Evolutionary conservation across 202 grass and related monocot species (phyloP).

Genomic region (Panicum hallii): DNA sequence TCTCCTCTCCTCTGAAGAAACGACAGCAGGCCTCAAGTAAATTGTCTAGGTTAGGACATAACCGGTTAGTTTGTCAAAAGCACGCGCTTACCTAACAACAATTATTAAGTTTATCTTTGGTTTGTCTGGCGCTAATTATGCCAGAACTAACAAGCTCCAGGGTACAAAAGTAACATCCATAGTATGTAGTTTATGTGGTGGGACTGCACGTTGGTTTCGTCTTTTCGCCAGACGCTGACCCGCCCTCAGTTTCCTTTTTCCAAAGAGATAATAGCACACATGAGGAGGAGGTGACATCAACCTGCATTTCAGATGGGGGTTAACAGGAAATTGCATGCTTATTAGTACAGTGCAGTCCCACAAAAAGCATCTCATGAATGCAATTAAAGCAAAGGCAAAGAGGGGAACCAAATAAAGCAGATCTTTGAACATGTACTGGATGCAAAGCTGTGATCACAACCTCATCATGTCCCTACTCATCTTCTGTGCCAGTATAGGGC

Average conservation of each 20-base stretch:
- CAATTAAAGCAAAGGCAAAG: conserved; percentile 38
- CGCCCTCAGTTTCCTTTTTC: conserved; percentile 29
- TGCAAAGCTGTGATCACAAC: conserved; percentile 49
- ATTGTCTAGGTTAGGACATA: conserved; percentile 15
- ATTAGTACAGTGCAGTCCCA: neutral
- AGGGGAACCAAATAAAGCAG: conserved; percentile 26
- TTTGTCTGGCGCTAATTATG: conserved; percentile 20
- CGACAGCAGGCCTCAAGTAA: neutral
- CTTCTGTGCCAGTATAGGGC: neutral
- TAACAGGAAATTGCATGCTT: conserved; percentile 25
- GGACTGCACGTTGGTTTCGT: conserved; percentile 25
- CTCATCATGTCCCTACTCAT: conserved; percentile 33
- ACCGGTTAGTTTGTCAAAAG: conserved; percentile 44
- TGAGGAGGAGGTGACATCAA: conserved; percentile 36
- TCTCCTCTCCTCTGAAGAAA: conserved; percentile 13
- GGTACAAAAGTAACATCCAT: conserved; percentile 28
- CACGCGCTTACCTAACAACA: conserved; percentile 33
- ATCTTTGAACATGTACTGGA: conserved; percentile 46
- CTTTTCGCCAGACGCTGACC: conserved; percentile 33
- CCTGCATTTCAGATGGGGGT: conserved; percentile 16
- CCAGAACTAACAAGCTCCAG: conserved; percentile 24
- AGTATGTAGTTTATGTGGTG: neutral
- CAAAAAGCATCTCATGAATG: conserved; percentile 21
- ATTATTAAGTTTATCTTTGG: conserved; percentile 21
- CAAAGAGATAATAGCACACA: conserved; percentile 12